A percentile compares a stretch with the other conserved stretches of the same genome.
These are phyloP conservation scores for Yarrowia alimentaria DNA, from an alignment of 805 yeast species.

Conservation along the genomic window DNA sequence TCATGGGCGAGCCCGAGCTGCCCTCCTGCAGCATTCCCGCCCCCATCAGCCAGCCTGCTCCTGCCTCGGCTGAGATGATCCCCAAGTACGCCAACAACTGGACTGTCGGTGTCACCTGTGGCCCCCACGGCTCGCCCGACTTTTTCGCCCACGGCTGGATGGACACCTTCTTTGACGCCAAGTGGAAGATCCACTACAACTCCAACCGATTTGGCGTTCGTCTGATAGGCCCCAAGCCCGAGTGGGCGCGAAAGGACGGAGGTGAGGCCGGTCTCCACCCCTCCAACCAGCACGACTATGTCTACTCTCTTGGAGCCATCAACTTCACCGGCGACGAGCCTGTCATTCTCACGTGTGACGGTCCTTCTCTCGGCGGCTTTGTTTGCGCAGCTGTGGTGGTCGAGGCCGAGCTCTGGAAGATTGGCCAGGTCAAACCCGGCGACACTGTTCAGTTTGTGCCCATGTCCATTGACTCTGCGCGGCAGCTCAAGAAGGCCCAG, in stretches of 20 bases:
- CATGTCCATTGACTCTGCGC: conserved; percentile 64
- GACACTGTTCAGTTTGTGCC: conserved; percentile 81
- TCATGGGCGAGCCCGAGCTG: conserved; percentile 74
- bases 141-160: conserved; percentile 78
- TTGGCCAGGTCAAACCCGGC: conserved; percentile 97
- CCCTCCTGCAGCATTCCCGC: conserved; percentile 67
- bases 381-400: conserved; percentile 96
- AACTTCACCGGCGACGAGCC: conserved; percentile 99
- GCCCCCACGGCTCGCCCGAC: conserved; percentile 98
- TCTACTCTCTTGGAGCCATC: conserved; percentile 92
- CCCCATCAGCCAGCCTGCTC: conserved; percentile 63
- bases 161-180: conserved; percentile 66
- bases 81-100: conserved; percentile 57
- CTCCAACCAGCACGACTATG: conserved; percentile 97
- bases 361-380: conserved; percentile 96
- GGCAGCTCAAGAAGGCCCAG: conserved; percentile 58
- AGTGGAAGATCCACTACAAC: conserved; percentile 96
- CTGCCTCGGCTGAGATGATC: conserved; percentile 54
- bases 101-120: conserved; percentile 91
- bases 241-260: conserved; percentile 95
- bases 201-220: conserved; percentile 96
- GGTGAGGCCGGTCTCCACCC: conserved; percentile 99
- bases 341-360: conserved; percentile 93
- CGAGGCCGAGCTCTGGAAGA: conserved; percentile 97
- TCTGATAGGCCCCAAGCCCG: conserved; percentile 90